phyloP scores from a whole-genome alignment of 495 filamentous ascomycete species.

The Annulohypoxylon nitens region DNA sequence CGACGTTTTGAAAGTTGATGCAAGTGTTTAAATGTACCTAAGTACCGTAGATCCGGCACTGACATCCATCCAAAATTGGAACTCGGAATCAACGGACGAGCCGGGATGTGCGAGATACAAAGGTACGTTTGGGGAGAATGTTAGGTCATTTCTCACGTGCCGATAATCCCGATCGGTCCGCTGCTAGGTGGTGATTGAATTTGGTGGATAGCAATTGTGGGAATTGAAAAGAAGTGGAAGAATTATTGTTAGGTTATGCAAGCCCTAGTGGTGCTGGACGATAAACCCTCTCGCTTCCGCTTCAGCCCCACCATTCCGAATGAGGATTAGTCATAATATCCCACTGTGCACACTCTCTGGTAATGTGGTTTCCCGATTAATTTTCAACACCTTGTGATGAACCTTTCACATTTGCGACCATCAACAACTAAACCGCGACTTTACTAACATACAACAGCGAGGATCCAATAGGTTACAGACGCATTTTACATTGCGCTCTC shows the following conservation, averaged over 20 bases:
- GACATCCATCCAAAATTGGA: not conserved
- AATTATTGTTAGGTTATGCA: conserved; percentile 59
- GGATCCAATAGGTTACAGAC: conserved; percentile 50
- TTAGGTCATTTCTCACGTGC: not conserved
- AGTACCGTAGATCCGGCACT: not conserved
- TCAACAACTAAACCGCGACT: conserved; percentile 51
- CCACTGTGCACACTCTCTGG: conserved; percentile 49
- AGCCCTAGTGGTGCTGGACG: conserved; percentile 59
- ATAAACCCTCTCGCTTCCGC: conserved; percentile 53
- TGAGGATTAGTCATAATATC: conserved; percentile 52
- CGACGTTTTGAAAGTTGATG: not conserved
- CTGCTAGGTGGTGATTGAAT: not conserved
- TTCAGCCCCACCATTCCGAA: conserved; percentile 51
- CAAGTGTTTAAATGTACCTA: not conserved
- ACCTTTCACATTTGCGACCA: conserved; percentile 50
- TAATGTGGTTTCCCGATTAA: conserved; percentile 47
- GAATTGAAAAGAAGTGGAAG: not conserved
- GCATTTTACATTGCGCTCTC: conserved; percentile 51
- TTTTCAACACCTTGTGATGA: conserved; percentile 45
- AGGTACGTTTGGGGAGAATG: not conserved
- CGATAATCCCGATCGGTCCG: not conserved
- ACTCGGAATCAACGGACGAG: not conserved
- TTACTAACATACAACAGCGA: conserved; percentile 53
- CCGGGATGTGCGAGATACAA: not conserved
- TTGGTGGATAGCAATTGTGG: not conserved